Percentiles rank a stretch among this genome's conserved stretches.
Conservation (phyloP, 2,329 filamentous ascomycete genomes). For the Exophiala xenobiotica region DNA sequence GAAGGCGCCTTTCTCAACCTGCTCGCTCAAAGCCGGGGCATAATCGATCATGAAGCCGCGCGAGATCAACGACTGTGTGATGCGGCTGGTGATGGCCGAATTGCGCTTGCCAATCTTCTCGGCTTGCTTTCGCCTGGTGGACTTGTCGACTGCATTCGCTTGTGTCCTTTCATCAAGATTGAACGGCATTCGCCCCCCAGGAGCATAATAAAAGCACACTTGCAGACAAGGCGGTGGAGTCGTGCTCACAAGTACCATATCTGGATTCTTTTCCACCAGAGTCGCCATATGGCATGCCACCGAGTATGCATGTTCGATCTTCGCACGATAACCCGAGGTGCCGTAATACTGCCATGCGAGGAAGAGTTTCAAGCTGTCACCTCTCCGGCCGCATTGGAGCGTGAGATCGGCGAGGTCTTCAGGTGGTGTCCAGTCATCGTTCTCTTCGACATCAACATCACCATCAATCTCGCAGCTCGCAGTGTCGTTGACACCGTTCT, state of each 20-base stretch:
- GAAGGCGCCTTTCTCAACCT: constrained; percentile 44
- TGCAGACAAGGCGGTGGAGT: constrained; percentile 85
- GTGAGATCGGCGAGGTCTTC: constrained; percentile 93
- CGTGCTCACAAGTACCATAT: constrained; percentile 71
- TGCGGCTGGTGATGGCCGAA: constrained; percentile 54
- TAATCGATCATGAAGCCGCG: constrained; percentile 70
- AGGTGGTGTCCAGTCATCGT: constrained; percentile 53
- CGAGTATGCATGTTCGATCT: constrained; percentile 71
- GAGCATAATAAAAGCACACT: constrained; percentile 88
- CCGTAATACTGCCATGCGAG: constrained; percentile 91
- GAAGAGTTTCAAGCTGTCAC: constrained; percentile 82
- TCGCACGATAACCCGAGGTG: constrained; percentile 65
- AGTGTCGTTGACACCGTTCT: neutral
- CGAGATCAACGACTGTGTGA: constrained; percentile 55
- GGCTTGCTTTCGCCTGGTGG: constrained; percentile 20
- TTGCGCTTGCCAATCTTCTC: constrained; percentile 45
- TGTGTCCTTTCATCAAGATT: constrained; percentile 26
- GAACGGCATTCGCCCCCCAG: constrained; percentile 52
- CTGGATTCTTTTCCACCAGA: constrained; percentile 53
- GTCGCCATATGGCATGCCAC: constrained; percentile 67
- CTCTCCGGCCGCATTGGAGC: constrained; percentile 85
- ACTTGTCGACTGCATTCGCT: constrained; percentile 36
- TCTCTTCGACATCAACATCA: neutral
- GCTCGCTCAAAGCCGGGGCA: constrained; percentile 47
- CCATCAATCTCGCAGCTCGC: neutral